Conservation (phyloP, 2,329 filamentous ascomycete species). For the Epicoccum nigrum region DNA sequence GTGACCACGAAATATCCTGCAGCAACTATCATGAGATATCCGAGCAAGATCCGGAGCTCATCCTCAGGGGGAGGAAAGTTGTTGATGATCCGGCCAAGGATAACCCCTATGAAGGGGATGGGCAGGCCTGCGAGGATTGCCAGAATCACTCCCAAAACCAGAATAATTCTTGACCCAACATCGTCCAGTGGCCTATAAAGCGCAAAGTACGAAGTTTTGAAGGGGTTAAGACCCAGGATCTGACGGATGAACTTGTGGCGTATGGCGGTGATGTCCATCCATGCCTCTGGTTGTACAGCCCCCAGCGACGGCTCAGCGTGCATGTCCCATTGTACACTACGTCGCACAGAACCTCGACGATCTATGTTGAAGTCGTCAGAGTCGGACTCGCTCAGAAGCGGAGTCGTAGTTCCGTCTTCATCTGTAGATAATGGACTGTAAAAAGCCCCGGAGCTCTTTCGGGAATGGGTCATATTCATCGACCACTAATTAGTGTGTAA, state of each 20-base stretch:
- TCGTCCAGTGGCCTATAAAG: slow-evolving; percentile 55
- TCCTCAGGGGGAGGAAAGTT: slow-evolving; percentile 56
- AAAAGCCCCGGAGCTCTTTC: slow-evolving; percentile 8
- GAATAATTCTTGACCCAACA: slow-evolving; percentile 45
- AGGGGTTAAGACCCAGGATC: slow-evolving; percentile 52
- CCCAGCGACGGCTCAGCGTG: slow-evolving; percentile 45
- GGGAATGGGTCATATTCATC: slow-evolving; percentile 15
- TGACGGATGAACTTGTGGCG: slow-evolving; percentile 46
- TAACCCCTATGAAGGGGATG: slow-evolving; percentile 64
- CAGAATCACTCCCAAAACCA: slow-evolving; percentile 43
- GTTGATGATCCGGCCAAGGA: slow-evolving; percentile 58
- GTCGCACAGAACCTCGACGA: slow-evolving; percentile 23
- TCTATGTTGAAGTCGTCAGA: slow-evolving; percentile 27
- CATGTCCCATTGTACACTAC: slow-evolving; percentile 39
- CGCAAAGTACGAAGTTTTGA: slow-evolving; percentile 57
- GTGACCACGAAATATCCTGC: slow-evolving; percentile 58
- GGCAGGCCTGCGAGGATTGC: slow-evolving; percentile 47
- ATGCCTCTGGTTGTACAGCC: slow-evolving; percentile 44
- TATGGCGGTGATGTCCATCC: slow-evolving; percentile 36
- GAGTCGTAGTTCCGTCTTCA: slow-evolving; percentile 25
- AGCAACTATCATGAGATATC: slow-evolving; percentile 54
- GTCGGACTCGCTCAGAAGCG: slow-evolving; percentile 25
- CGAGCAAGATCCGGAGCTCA: slow-evolving; percentile 50
- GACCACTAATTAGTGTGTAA: neutral
- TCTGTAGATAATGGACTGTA: slow-evolving; percentile 16